phyloP scores from a whole-genome alignment of 768 basidiomycete species.

The Goffeauzyma gilvescens region DNA sequence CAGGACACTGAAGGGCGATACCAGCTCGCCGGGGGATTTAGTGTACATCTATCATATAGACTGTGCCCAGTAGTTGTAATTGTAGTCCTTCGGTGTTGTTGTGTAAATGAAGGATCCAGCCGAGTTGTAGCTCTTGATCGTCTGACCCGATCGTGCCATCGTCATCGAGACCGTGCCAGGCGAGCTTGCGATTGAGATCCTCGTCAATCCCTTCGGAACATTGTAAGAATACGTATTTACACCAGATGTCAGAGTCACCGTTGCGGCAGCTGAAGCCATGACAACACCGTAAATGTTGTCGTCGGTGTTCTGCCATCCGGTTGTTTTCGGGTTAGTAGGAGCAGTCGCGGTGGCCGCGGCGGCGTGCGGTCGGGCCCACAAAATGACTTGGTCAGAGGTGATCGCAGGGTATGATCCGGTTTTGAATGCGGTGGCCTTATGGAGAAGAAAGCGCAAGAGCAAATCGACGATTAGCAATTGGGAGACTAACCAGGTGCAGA shows the following conservation, averaged over 20 bases:
- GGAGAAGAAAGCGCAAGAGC: not conserved
- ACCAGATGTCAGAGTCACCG: too few relatives aligned
- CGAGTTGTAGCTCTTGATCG: slow-evolving; percentile 16
- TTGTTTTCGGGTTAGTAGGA: not conserved
- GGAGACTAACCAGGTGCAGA: slow-evolving; percentile 6
- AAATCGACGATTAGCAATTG: too few relatives aligned
- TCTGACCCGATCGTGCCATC: slow-evolving; percentile 13
- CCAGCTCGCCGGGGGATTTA: too few relatives aligned
- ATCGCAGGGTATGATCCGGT: slow-evolving; percentile 25
- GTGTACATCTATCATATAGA: too few relatives aligned
- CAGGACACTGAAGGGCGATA: too few relatives aligned
- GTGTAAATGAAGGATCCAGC: slow-evolving; percentile 17
- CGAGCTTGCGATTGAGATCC: slow-evolving; percentile 16
- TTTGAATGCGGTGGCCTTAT: slow-evolving; percentile 30
- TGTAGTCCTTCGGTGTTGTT: slow-evolving; percentile 21
- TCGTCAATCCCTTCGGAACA: slow-evolving; percentile 17
- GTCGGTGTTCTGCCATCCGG: slow-evolving; percentile 2
- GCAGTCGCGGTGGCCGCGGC: slow-evolving; percentile 16
- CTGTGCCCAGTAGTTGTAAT: slow-evolving; percentile 31
- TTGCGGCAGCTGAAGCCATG: not conserved
- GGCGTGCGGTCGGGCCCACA: slow-evolving; percentile 30
- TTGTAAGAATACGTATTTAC: slow-evolving; percentile 15
- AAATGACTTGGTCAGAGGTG: slow-evolving; percentile 19
- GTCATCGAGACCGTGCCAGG: slow-evolving; percentile 18
- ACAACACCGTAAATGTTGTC: slow-evolving; percentile 8